These are phyloP conservation scores for Saturnispora quitensis DNA, from an alignment of 805 yeast species.

Conservation along the genomic window DNA sequence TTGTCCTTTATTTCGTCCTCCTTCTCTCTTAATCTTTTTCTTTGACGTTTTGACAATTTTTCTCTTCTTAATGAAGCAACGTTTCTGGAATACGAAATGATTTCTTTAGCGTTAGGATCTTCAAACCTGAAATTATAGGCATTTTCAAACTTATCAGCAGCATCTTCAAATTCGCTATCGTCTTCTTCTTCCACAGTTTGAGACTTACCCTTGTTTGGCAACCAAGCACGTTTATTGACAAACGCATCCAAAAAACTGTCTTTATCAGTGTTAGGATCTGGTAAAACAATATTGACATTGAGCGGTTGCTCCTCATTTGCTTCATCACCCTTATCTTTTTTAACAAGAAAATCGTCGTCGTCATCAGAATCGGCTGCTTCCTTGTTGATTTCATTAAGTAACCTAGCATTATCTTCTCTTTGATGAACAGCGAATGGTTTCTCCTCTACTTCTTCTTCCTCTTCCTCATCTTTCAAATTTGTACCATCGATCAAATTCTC, in stretches of 20 bases:
- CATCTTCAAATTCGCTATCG: slow-evolving; percentile 84
- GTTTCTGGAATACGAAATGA: slow-evolving; percentile 88
- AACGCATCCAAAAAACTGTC: slow-evolving; percentile 68
- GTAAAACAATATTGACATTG: slow-evolving; percentile 35
- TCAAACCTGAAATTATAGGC: slow-evolving; percentile 94
- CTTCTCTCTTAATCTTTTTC: slow-evolving; percentile 65
- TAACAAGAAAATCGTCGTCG: slow-evolving; percentile 42
- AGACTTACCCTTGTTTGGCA: slow-evolving; percentile 59
- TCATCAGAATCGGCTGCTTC: slow-evolving; percentile 40
- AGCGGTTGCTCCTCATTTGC: slow-evolving; percentile 13
- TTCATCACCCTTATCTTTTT: slow-evolving; percentile 38
- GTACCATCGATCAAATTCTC: slow-evolving; percentile 66
- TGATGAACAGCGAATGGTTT: slow-evolving; percentile 71
- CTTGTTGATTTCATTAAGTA: slow-evolving; percentile 68
- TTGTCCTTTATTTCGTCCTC: slow-evolving; percentile 45
- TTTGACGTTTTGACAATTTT: slow-evolving; percentile 64
- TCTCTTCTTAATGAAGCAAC: slow-evolving; percentile 88
- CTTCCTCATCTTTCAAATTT: slow-evolving; percentile 46
- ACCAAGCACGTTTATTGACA: slow-evolving; percentile 78
- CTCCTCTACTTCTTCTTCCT: slow-evolving; percentile 41
- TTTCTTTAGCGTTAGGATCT: slow-evolving; percentile 83
- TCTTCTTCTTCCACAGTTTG: slow-evolving; percentile 39
- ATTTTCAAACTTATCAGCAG: slow-evolving; percentile 82
- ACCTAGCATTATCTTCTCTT: slow-evolving; percentile 60
- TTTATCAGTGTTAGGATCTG: slow-evolving; percentile 52